Percentiles rank a stretch among this genome's conserved stretches.
Conservation (phyloP, 768 basidiomycete genomes). For the Mycena maculata region DNA sequence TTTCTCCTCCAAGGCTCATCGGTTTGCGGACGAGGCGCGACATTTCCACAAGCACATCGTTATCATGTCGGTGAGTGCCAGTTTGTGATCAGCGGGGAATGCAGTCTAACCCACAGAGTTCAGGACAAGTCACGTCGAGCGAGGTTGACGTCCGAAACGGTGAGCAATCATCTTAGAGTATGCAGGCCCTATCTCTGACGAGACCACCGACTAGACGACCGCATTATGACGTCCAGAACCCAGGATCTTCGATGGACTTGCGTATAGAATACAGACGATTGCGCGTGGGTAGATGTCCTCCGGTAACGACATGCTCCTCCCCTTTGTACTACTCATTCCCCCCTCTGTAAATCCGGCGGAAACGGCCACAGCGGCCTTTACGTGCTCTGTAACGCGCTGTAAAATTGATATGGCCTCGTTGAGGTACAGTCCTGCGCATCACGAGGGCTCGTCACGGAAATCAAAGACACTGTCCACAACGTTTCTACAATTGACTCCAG, state of each 20-base stretch:
- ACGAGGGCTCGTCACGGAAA: not conserved
- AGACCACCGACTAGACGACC: not conserved
- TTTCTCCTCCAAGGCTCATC: no score
- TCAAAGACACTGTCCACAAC: constrained; percentile 7
- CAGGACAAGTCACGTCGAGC: constrained; percentile 20
- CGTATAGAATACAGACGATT: not conserved
- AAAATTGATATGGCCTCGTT: constrained; percentile 5
- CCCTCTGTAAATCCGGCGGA: not conserved
- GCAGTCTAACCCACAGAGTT: not conserved
- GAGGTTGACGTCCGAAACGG: not conserved
- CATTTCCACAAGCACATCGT: constrained; percentile 21
- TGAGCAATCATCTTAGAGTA: not conserved
- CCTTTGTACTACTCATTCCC: constrained; percentile 5
- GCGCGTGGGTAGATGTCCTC: not conserved
- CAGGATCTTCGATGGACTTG: no score
- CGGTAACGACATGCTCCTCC: not conserved
- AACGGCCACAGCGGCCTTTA: not conserved
- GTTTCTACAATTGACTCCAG: constrained; percentile 8
- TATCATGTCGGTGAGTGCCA: constrained; percentile 13
- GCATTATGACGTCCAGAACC: not conserved
- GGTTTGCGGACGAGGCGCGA: constrained; percentile 21
- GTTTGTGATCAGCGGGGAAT: not conserved
- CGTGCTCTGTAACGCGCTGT: not conserved
- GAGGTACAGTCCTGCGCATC: not conserved
- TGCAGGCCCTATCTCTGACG: not conserved